Percentiles rank a stretch among this genome's conserved stretches.
Evolutionary conservation across 352 stramenopile species (phyloP).

Genomic region (Globisporangium viniferum): DNA sequence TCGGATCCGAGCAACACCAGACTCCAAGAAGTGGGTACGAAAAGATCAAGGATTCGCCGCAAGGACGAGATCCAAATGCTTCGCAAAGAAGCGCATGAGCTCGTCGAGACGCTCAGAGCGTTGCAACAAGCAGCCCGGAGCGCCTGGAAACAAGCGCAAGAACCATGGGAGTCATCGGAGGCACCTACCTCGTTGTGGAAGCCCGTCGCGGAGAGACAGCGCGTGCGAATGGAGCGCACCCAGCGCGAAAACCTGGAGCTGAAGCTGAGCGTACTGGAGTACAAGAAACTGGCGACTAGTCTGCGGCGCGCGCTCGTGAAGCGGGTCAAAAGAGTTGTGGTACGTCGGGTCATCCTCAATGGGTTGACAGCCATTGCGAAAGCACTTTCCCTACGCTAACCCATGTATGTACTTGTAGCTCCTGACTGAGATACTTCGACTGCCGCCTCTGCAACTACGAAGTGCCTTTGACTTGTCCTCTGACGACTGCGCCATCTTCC

Average conservation of each 20-base stretch:
- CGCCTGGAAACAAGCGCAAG: too few species aligned
- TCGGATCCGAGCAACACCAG: neutral
- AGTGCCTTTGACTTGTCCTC: neutral
- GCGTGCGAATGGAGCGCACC: neutral
- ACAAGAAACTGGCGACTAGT: neutral
- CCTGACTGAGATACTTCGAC: neutral
- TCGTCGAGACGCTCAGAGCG: neutral
- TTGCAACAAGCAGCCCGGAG: neutral
- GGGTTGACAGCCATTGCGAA: too few species aligned
- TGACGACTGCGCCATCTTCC: neutral
- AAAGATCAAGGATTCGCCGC: neutral
- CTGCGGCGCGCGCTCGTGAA: neutral
- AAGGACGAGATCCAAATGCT: neutral
- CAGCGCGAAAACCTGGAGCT: neutral
- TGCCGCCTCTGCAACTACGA: neutral
- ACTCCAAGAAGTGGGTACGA: neutral
- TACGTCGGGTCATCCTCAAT: neutral
- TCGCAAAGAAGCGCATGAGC: neutral
- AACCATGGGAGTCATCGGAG: neutral
- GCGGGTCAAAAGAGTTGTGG: neutral
- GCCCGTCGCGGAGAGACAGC: neutral
- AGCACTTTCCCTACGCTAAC: neutral
- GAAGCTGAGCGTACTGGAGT: neutral
- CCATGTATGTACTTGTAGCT: neutral
- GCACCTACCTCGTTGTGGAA: neutral